phyloP scores from a whole-genome alignment of 768 basidiomycete genomes.

The Chalciporus sphaerocephalus region DNA sequence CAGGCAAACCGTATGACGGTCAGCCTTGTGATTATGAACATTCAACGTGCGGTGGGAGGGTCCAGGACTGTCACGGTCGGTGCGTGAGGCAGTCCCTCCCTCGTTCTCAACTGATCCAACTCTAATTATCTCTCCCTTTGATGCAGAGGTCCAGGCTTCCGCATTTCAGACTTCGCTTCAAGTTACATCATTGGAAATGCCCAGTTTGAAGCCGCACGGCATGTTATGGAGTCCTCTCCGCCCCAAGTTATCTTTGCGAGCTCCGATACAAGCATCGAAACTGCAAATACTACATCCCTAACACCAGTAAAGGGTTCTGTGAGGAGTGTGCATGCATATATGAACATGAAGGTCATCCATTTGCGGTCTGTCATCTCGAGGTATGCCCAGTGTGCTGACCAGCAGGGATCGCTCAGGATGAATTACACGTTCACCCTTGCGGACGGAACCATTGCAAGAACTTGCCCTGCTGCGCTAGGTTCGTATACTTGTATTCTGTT shows the following conservation, averaged over 20 bases:
- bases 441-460: constrained; percentile 63
- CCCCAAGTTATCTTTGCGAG: constrained; percentile 13
- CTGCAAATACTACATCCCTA: constrained; percentile 27
- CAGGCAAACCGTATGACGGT: constrained; percentile 64
- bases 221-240: constrained; percentile 47
- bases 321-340: constrained; percentile 63
- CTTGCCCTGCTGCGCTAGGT: constrained; percentile 81
- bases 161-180: constrained; percentile 69
- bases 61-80: constrained; percentile 69
- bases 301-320: constrained; percentile 54
- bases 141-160: constrained; percentile 70
- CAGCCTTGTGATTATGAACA: constrained; percentile 63
- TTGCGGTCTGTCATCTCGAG: neutral
- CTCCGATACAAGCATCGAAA: constrained; percentile 17
- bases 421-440: constrained; percentile 58
- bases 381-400: neutral
- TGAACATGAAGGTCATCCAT: constrained; percentile 56
- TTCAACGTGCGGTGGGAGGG: constrained; percentile 71
- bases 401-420: constrained; percentile 40
- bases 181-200: constrained; percentile 65
- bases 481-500: constrained; percentile 15
- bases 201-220: constrained; percentile 67
- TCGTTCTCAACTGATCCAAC: neutral
- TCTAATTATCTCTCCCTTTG: neutral
- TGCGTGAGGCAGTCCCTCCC: constrained; percentile 23